Conservation (phyloP, 306 rosid genomes). For the Aeschynomene evenia region DNA sequence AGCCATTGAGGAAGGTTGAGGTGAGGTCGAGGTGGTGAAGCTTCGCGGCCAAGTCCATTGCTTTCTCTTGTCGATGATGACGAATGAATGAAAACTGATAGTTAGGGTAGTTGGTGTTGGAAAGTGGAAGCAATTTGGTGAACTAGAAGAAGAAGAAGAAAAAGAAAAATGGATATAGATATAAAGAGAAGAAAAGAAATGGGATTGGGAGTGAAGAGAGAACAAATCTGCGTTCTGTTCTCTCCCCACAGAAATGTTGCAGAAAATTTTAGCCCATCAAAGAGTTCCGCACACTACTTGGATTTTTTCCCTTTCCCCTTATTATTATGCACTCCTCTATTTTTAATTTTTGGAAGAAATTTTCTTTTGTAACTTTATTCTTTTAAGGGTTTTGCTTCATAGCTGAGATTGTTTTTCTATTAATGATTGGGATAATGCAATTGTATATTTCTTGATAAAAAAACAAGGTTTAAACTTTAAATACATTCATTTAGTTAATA, state of each 20-base stretch:
- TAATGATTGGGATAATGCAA: too few relatives aligned
- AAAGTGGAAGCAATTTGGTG: background rate
- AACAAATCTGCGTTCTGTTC: slow-evolving; percentile 1
- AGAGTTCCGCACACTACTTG: background rate
- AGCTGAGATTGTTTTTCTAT: too few relatives aligned
- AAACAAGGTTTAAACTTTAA: too few relatives aligned
- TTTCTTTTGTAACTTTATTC: too few relatives aligned
- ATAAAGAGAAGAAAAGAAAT: too few relatives aligned
- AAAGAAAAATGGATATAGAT: too few relatives aligned
- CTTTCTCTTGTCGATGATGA: background rate
- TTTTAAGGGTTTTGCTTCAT: too few relatives aligned
- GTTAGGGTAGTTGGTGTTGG: background rate
- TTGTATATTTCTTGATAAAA: too few relatives aligned
- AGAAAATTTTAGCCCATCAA: slow-evolving; percentile 33
- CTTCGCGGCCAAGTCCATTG: slow-evolving; percentile 67
- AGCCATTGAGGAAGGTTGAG: slow-evolving; percentile 57
- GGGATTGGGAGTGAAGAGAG: slow-evolving; percentile 6
- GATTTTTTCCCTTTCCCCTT: background rate
- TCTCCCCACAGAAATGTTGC: slow-evolving; percentile 1
- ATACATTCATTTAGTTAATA: too few relatives aligned
- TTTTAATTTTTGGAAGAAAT: too few relatives aligned
- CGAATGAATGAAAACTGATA: background rate
- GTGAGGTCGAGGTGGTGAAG: slow-evolving; percentile 71
- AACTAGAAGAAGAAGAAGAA: too few relatives aligned
- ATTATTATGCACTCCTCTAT: background rate